A percentile compares a stretch with the other conserved stretches of the same genome.
Evolutionary conservation across 1,139 yeast species (phyloP).

Genomic region (Lodderomyces theae): DNA sequence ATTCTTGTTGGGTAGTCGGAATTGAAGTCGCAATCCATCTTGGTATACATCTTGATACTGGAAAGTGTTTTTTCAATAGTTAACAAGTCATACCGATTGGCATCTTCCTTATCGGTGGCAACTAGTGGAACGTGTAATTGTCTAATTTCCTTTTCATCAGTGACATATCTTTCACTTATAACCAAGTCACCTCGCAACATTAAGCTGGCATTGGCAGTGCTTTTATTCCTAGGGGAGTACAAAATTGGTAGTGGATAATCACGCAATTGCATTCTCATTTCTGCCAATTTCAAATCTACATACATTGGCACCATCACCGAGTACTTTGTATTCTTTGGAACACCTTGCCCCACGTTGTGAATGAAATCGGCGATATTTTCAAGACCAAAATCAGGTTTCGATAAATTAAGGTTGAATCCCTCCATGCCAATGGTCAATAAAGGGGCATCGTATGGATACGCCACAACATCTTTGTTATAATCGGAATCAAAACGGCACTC

Average conservation of each 20-base stretch:
- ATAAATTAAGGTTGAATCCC: slow-evolving; percentile 52
- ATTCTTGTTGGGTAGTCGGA: slow-evolving; percentile 64
- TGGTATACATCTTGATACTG: slow-evolving; percentile 69
- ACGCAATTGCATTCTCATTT: slow-evolving; percentile 53
- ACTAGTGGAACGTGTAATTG: slow-evolving; percentile 63
- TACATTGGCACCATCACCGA: slow-evolving; percentile 67
- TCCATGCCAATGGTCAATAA: slow-evolving; percentile 57
- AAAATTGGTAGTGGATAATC: slow-evolving; percentile 68
- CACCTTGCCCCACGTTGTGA: slow-evolving; percentile 74
- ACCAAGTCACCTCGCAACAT: slow-evolving; percentile 47
- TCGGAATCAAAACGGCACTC: slow-evolving; percentile 43
- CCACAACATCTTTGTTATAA: slow-evolving; percentile 55
- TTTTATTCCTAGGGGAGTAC: slow-evolving; percentile 31
- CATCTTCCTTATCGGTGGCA: slow-evolving; percentile 14
- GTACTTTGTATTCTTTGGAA: slow-evolving; percentile 67
- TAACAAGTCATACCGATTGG: slow-evolving; percentile 46
- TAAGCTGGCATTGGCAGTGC: slow-evolving; percentile 18
- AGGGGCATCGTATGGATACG: slow-evolving; percentile 61
- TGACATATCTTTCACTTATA: slow-evolving; percentile 45
- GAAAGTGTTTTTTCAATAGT: slow-evolving; percentile 75
- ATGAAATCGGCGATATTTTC: slow-evolving; percentile 58
- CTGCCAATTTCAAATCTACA: slow-evolving; percentile 47
- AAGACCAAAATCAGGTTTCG: slow-evolving; percentile 54
- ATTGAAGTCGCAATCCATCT: slow-evolving; percentile 53
- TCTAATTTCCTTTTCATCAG: slow-evolving; percentile 49